Evolutionary conservation across 2,329 filamentous ascomycete genomes (phyloP), one percentile per base, ranked within the genome.

Genomic region (Hypoxylon sp.): DNA sequence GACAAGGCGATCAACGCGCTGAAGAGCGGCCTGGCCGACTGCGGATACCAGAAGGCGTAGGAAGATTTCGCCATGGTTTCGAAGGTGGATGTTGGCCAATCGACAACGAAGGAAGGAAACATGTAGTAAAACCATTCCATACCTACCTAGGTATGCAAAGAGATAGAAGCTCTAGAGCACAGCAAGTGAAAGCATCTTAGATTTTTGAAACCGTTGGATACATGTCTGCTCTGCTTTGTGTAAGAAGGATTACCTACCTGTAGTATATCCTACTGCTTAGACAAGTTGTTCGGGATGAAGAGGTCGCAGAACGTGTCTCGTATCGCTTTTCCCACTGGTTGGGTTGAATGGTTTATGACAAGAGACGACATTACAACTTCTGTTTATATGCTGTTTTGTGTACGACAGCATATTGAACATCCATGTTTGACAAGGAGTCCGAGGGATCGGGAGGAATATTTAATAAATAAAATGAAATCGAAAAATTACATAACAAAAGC

Each of bases 1-100:
- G 90, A 96, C 63, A 90, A 89, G 70, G 95, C 94, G 1, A 81
- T 98, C 61, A 81, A 87, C 67, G 90, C 91, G 40, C 77, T 99
- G 67, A 88, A 89, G 78, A 85, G 88, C 53, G 87, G 88, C 7
- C 78, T 98, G 62, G 74, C 79, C 1, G 93, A 96, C 76, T 88
- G 86, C 53, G 91, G 92, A 48, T 86, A 86, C 69, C 78, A 80
- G 64, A 82, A 81, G 67, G 72, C 73, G 50, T 80, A 74, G 54
- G 48, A 41, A 42, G 43, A 40, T 56, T 11, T 40, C 29, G 13
- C 29, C 13, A 38, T 35, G 4, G 35, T 54, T 49, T 31, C 35
- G 15, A 20, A 29, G 41, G 35, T 18, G n/a, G 11, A 42, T 43
- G 17, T 52, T 50, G 33, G 35, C 48, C 15, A 27, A 7, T 29